Conservation (phyloP, 805 yeast genomes). For the Spathaspora arborariae region DNA sequence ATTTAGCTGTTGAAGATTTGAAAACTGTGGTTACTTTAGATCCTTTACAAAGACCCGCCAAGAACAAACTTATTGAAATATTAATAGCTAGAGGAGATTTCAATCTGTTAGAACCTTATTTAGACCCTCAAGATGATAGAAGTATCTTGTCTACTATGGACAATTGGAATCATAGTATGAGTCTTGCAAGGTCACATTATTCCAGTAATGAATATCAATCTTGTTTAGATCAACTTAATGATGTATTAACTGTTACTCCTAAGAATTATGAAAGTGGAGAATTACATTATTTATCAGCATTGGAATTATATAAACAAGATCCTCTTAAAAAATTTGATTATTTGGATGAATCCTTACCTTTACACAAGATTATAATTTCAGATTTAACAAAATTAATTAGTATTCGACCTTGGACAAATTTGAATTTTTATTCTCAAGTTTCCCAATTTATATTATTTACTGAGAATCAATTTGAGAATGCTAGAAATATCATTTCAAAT, state of each 20-base stretch:
- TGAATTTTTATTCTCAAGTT: constrained; percentile 20
- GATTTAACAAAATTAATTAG: constrained; percentile 25
- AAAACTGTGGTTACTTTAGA: constrained; percentile 42
- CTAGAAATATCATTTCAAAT: constrained; percentile 51
- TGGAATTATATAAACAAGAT: constrained; percentile 6
- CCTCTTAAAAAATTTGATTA: background rate
- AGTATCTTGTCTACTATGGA: constrained; percentile 14
- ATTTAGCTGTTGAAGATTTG: constrained; percentile 51
- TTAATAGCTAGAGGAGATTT: constrained; percentile 52
- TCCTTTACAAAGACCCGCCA: constrained; percentile 45
- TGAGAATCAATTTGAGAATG: constrained; percentile 48
- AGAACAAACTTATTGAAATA: constrained; percentile 44
- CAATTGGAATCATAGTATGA: constrained; percentile 11
- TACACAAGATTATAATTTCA: constrained; percentile 16
- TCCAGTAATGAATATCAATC: constrained; percentile 13
- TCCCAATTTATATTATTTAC: constrained; percentile 42
- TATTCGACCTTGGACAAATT: constrained; percentile 22
- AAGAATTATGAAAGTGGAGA: constrained; percentile 21
- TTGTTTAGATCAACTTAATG: constrained; percentile 26
- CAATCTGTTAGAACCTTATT: constrained; percentile 20
- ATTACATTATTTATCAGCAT: constrained; percentile 6
- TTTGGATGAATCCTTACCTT: constrained; percentile 4
- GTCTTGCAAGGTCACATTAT: constrained; percentile 1
- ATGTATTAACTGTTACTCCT: constrained; percentile 37
- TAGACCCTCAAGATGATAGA: constrained; percentile 10